Base-by-base conservation (phyloP, 2,329 filamentous ascomycete species). In the Ophiocordyceps robertsii region DNA sequence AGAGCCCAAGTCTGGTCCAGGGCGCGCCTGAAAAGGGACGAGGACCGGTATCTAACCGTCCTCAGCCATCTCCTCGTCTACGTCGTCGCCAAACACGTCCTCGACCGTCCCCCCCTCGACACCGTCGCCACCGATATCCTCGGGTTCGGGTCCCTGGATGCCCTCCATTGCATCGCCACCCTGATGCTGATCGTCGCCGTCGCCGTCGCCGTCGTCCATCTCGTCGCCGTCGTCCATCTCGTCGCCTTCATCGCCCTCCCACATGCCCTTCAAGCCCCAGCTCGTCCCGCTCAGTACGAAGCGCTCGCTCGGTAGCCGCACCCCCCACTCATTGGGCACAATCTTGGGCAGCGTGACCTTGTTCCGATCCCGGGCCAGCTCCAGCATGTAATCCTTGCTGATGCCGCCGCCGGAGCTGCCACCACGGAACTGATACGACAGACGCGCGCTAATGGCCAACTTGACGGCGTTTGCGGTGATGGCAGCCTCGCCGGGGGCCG, bases 331-430 rank as follows among this genome's bases (percentile, higher is more conserved):
- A 52, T 74, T 75, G 36, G 73, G 69, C 12, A 73, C 65, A 14
- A 83, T 73, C 46, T 72, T 70, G 17, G 80, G 80, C 47, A 88
- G 61, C 1, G 71, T 73, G 27, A 82, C 67, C 52, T 75, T 75
- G 62, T 88, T 88, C 48, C 80, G 67, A 56, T 83, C 78, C 48
- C 72, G 68, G 12, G 83, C 84, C n/a, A 87, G 66, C 57, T 88
- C 82, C 44, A 80, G 65, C 66, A 89, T 70, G 60, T 83, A 88
- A 50, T 90, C 84, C 56, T 89, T 89, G 58, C 69, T 75, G 40
- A 76, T 65, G 9, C 73, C 74, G 30, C 71, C 65, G 9, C 65
- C 68, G 16, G 67, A 67, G 41, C 66, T 66, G 54, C 71, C 68
- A 47, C 73, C 63, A 47, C 73, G 66, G 62, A 87, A 88, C 56